Evolutionary conservation across 2,329 filamentous ascomycete genomes (phyloP).

Genomic region (Penicillium oxalicum): DNA sequence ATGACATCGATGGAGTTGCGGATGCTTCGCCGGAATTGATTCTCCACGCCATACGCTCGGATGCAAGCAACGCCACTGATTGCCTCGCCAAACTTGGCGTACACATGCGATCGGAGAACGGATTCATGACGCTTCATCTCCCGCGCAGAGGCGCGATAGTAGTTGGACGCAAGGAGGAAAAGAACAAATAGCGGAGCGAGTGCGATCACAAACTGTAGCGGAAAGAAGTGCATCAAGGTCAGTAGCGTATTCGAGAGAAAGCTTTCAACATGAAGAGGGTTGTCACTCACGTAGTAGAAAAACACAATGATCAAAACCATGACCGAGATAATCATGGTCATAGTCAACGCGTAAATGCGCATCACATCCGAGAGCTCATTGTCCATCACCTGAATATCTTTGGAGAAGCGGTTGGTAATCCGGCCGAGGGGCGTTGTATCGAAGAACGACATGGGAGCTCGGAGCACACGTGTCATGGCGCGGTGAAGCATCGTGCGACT

Average conservation of each 20-base stretch:
- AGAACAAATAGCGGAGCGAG: slow-evolving; percentile 64
- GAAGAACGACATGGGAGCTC: slow-evolving; percentile 80
- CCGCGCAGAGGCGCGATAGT: slow-evolving; percentile 84
- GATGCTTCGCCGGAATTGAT: slow-evolving; percentile 66
- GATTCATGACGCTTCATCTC: slow-evolving; percentile 94
- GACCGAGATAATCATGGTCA: slow-evolving; percentile 74
- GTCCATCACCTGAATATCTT: slow-evolving; percentile 95
- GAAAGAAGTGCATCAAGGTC: not conserved
- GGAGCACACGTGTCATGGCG: slow-evolving; percentile 68
- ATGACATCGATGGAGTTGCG: slow-evolving; percentile 76
- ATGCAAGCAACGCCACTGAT: slow-evolving; percentile 72
- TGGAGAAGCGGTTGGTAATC: slow-evolving; percentile 93
- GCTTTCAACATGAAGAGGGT: not conserved
- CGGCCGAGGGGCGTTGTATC: slow-evolving; percentile 92
- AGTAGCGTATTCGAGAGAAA: not conserved
- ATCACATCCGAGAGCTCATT: slow-evolving; percentile 84
- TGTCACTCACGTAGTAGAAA: slow-evolving; percentile 63
- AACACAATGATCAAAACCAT: slow-evolving; percentile 91
- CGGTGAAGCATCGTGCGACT: slow-evolving; percentile 75
- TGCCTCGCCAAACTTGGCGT: slow-evolving; percentile 85
- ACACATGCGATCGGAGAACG: slow-evolving; percentile 78
- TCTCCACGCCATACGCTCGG: slow-evolving; percentile 76
- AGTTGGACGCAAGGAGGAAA: slow-evolving; percentile 76
- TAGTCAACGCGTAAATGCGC: slow-evolving; percentile 83
- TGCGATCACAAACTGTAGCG: slow-evolving; percentile 57